Evolutionary conservation across 345 rosid genomes (phyloP).

Genomic region (Pistacia vera): DNA sequence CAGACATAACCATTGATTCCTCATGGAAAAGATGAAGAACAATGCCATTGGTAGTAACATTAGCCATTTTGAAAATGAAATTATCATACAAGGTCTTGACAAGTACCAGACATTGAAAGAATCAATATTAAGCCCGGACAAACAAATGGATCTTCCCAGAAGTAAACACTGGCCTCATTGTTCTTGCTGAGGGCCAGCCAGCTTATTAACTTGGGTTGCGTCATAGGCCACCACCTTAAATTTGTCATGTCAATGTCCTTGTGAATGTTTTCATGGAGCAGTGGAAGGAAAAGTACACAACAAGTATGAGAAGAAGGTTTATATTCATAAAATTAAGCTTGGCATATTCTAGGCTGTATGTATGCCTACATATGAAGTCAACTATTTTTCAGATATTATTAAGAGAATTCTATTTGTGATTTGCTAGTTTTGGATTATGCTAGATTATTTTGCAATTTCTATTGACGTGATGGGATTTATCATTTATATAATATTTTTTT

Average conservation of each 20-base stretch:
- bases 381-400: no score
- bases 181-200: constrained; percentile 52
- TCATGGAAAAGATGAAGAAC: not conserved
- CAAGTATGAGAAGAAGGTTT: constrained; percentile 69
- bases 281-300: constrained; percentile 48
- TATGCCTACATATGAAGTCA: no score
- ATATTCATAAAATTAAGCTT: constrained; percentile 23
- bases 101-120: not conserved
- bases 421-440: no score
- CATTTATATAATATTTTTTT: no score
- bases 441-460: no score
- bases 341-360: no score
- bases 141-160: constrained; percentile 38
- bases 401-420: no score
- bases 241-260: constrained; percentile 80
- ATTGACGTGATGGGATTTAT: no score
- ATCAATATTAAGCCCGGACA: not conserved
- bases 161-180: constrained; percentile 60
- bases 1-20: not conserved
- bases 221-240: constrained; percentile 67
- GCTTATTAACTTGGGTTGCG: constrained; percentile 74
- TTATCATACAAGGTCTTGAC: not conserved
- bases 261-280: constrained; percentile 73
- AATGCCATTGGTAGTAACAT: not conserved
- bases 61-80: not conserved